A percentile compares a stretch with the other conserved stretches of the same genome.
These are phyloP conservation scores for Cercophora sp. DNA, from an alignment of 495 filamentous ascomycete species.

Conservation along the genomic window DNA sequence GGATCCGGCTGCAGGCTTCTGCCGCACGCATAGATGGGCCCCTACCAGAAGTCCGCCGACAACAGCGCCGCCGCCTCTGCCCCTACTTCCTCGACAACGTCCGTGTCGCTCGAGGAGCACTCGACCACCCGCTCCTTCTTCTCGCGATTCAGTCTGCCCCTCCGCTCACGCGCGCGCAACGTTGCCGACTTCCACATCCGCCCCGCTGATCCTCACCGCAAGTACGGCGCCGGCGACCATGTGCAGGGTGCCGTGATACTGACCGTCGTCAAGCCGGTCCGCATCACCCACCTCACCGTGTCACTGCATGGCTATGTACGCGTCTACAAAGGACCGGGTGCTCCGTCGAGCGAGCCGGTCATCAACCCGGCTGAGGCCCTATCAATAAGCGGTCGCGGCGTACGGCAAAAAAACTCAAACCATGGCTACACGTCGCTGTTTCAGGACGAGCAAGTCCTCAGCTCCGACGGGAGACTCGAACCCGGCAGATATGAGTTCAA, in stretches of 20 bases:
- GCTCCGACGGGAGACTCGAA: conserved; percentile 83
- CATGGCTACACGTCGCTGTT: conserved; percentile 85
- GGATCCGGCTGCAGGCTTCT: conserved; percentile 6
- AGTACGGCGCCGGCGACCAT: conserved; percentile 65
- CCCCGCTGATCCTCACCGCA: conserved; percentile 81
- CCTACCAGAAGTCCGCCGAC: conserved; percentile 31
- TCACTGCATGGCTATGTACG: conserved; percentile 84
- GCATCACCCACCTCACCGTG: conserved; percentile 87
- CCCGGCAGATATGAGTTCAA: conserved; percentile 87
- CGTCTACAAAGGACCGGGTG: conserved; percentile 73
- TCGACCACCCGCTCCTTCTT: conserved; percentile 40
- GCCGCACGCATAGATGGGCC: conserved; percentile 34
- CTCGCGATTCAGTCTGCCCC: conserved; percentile 52
- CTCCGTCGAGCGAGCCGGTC: conserved; percentile 55
- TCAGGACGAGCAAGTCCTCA: conserved; percentile 84
- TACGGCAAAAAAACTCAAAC: conserved; percentile 64
- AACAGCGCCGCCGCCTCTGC: conserved; percentile 27
- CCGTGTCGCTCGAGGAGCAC: conserved; percentile 28
- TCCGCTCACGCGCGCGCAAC: conserved; percentile 60
- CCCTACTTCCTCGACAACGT: conserved; percentile 9
- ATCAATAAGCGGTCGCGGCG: conserved; percentile 42
- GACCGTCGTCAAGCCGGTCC: conserved; percentile 73
- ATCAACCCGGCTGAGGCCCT: conserved; percentile 40
- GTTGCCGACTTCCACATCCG: conserved; percentile 78
- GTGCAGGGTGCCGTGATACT: conserved; percentile 73